Evolutionary conservation across 176 grass and related monocot genomes (phyloP).

Genomic region (Oryza coarctata): DNA sequence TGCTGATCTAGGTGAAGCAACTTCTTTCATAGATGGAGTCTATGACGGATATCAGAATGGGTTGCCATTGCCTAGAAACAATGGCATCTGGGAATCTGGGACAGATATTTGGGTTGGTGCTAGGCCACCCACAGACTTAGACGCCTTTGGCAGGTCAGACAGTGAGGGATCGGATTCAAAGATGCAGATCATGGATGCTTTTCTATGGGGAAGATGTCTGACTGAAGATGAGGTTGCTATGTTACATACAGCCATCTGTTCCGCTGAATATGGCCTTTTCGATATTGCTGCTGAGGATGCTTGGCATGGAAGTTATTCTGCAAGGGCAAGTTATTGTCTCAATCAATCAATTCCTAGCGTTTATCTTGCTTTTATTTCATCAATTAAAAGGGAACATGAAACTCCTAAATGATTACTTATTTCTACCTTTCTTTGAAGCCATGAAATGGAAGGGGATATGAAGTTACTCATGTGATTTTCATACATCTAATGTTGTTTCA

Average conservation of each 20-base stretch:
- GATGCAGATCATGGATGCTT: slow-evolving; percentile 99
- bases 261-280: slow-evolving; percentile 70
- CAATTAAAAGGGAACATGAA: slow-evolving; percentile 23
- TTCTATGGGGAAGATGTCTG: slow-evolving; percentile 89
- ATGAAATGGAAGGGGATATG: slow-evolving; percentile 21
- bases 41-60: slow-evolving; percentile 93
- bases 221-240: slow-evolving; percentile 88
- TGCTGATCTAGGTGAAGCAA: slow-evolving; percentile 92
- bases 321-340: slow-evolving; percentile 56
- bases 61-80: slow-evolving; percentile 64
- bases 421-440: slow-evolving; percentile 14
- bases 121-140: slow-evolving; percentile 85
- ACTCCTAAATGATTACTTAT: slow-evolving; percentile 29
- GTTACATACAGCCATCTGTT: slow-evolving; percentile 63
- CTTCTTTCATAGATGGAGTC: slow-evolving; percentile 84
- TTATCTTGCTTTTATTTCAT: slow-evolving; percentile 28
- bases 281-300: slow-evolving; percentile 72
- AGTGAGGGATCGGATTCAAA: slow-evolving; percentile 93
- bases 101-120: slow-evolving; percentile 91
- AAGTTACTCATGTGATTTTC: slow-evolving; percentile 29
- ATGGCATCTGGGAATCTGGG: slow-evolving; percentile 75
- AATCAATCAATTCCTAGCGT: not conserved
- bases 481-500: slow-evolving; percentile 12
- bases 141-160: slow-evolving; percentile 98
- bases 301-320: slow-evolving; percentile 87